Base-by-base conservation (phyloP, 345 rosid genomes). In the Xanthoceras sorbifolium region DNA sequence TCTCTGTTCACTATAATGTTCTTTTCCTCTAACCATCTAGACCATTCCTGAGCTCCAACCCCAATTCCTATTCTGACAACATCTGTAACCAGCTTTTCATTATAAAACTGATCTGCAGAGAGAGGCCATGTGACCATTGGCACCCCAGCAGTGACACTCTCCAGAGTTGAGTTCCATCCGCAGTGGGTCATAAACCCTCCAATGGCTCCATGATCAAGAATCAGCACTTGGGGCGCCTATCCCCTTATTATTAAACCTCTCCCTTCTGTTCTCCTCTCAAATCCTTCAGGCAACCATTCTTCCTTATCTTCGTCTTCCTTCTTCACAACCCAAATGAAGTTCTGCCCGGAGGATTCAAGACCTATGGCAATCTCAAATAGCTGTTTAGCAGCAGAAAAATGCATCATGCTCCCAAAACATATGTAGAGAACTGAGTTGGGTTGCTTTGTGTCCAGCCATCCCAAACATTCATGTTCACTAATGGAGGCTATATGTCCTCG, bases 101-200 rank as follows among this genome's bases (percentile, higher is more conserved):
- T 90, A 73, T 81, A 80, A 28, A 90, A 88, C 72, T 88, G 93
- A 74, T 85, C 88, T 0, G 86, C 89, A 0, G 63, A 75, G 48
- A 83, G 60, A 0, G 88, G 88, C 86, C 90, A 90, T 0, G 86
- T 85, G 9, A 90, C 86, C 88, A 87, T 82, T 0, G 92, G 88
- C 23, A 91, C 42, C 14, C 90, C 89, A 0, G 84, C 86, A 11
- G 79, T 57, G 0, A 89, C 65, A 0, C 86, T 87, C 55, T 90
- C 89, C 2, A 90, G 59, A 36, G 84, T 79, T 0, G 85, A 89
- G 82, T 90, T 90, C 91, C 89, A 87, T 8, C 87, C 85, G 0
- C 88, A 89, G 3, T 84, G 90, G 0, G 87, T 86, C 77, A 90
- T 65, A 46, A 89, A 90, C 3, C 84, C 88, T 22, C 88, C 88